Conservation (phyloP, 371 early-diverging fungal species). For the Mortierella sp. region DNA sequence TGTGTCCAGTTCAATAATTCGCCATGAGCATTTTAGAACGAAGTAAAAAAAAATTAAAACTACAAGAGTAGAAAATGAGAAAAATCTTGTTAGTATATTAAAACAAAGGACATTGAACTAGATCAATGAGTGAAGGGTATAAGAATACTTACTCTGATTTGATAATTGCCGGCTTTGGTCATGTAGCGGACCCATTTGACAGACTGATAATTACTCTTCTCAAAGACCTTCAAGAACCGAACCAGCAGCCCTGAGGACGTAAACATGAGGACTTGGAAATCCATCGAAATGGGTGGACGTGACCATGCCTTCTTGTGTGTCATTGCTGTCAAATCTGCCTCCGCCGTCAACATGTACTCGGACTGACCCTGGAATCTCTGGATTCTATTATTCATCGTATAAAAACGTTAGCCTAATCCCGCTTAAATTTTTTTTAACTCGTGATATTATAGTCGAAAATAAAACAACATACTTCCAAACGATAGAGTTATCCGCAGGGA, state of each 20-base stretch:
- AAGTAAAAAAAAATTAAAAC: not conserved
- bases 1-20: not conserved
- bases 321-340: constrained; percentile 81
- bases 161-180: constrained; percentile 92
- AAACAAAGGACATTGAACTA: not conserved
- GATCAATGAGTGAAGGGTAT: not conserved
- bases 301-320: constrained; percentile 89
- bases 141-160: constrained; percentile 75
- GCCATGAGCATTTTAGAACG: too few relatives aligned
- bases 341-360: constrained; percentile 80
- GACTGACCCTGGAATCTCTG: constrained; percentile 87
- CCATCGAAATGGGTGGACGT: constrained; percentile 91
- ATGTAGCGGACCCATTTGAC: constrained; percentile 97
- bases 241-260: constrained; percentile 92
- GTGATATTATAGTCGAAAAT: too few relatives aligned
- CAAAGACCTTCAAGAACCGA: constrained; percentile 92
- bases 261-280: constrained; percentile 91
- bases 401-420: too few relatives aligned
- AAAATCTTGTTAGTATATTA: not conserved
- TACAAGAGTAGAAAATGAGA: not conserved
- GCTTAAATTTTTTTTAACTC: too few relatives aligned
- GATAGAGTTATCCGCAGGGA: constrained; percentile 85
- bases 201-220: constrained; percentile 90
- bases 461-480: constrained; percentile 87
- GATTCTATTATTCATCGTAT: constrained; percentile 64